Conservation (phyloP, 1,284 basidiomycete species). For the Austroboletus niveus region DNA sequence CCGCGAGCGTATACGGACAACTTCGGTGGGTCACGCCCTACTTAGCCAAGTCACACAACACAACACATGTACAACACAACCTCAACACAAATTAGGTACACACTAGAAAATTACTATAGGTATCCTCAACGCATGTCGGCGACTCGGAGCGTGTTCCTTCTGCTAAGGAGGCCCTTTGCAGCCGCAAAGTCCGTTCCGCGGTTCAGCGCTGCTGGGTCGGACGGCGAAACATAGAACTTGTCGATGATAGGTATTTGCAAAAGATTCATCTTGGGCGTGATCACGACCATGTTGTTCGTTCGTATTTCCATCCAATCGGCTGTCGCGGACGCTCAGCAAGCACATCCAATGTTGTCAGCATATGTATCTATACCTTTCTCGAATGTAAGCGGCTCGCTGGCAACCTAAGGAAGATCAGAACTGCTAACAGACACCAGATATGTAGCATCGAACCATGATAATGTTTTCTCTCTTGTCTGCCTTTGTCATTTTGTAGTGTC, state of each 20-base stretch:
- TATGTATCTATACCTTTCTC: constrained; percentile 68
- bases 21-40: neutral
- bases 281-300: constrained; percentile 90
- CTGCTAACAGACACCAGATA: neutral
- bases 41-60: constrained; percentile 3
- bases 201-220: constrained; percentile 63
- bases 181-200: constrained; percentile 73
- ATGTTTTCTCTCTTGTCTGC: constrained; percentile 94
- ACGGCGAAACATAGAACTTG: constrained; percentile 82
- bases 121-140: constrained; percentile 18
- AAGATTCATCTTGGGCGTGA: constrained; percentile 92
- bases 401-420: constrained; percentile 50
- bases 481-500: constrained; percentile 94
- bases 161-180: constrained; percentile 69
- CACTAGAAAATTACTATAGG: too few species aligned
- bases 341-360: neutral
- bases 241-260: constrained; percentile 93
- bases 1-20: neutral
- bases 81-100: neutral
- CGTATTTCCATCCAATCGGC: constrained; percentile 97
- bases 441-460: constrained; percentile 61
- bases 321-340: constrained; percentile 25
- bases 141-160: constrained; percentile 35
- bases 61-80: constrained; percentile 5
- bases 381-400: constrained; percentile 90